Evolutionary conservation across 2,329 filamentous ascomycete species (phyloP).

Genomic region (Lachnellula cervina): DNA sequence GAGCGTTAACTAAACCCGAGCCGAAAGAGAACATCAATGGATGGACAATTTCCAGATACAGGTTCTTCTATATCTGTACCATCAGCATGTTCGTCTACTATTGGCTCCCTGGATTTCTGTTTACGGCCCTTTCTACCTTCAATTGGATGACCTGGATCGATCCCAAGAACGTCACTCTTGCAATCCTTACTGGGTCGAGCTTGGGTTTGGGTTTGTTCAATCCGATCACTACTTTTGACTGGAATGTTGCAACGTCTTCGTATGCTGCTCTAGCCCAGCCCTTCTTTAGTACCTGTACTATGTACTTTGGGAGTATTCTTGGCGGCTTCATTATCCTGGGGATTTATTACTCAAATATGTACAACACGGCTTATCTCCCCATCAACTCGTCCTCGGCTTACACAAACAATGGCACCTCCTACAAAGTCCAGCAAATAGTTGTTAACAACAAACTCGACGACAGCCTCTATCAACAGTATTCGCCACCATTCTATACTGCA

Average conservation of each 20-base stretch:
- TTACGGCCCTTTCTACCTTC: slow-evolving; percentile 30
- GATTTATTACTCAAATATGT: slow-evolving; percentile 33
- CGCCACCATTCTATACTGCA: slow-evolving; percentile 41
- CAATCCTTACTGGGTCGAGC: slow-evolving; percentile 40
- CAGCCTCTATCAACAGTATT: slow-evolving; percentile 39
- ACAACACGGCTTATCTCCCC: slow-evolving; percentile 42
- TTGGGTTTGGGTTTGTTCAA: slow-evolving; percentile 42
- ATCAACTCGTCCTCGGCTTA: slow-evolving; percentile 45
- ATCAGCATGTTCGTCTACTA: slow-evolving; percentile 17
- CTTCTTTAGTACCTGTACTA: slow-evolving; percentile 29
- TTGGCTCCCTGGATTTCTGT: slow-evolving; percentile 32
- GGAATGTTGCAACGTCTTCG: slow-evolving; percentile 36
- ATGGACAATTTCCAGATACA: slow-evolving; percentile 19
- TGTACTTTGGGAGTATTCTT: slow-evolving; percentile 28
- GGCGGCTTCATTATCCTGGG: slow-evolving; percentile 16
- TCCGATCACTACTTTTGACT: slow-evolving; percentile 47
- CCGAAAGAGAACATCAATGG: slow-evolving; percentile 13
- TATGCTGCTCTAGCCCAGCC: slow-evolving; percentile 33
- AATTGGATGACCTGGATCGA: slow-evolving; percentile 25
- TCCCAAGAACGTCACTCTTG: slow-evolving; percentile 27
- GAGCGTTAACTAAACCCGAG: slow-evolving; percentile 11
- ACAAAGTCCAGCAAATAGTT: slow-evolving; percentile 29
- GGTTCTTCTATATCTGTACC: slow-evolving; percentile 14
- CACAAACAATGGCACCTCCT: slow-evolving; percentile 39
- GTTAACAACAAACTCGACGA: slow-evolving; percentile 36